Evolutionary conservation across 768 basidiomycete species (phyloP), one percentile per base, ranked within the genome.

Genomic region (Kwoniella pini): DNA sequence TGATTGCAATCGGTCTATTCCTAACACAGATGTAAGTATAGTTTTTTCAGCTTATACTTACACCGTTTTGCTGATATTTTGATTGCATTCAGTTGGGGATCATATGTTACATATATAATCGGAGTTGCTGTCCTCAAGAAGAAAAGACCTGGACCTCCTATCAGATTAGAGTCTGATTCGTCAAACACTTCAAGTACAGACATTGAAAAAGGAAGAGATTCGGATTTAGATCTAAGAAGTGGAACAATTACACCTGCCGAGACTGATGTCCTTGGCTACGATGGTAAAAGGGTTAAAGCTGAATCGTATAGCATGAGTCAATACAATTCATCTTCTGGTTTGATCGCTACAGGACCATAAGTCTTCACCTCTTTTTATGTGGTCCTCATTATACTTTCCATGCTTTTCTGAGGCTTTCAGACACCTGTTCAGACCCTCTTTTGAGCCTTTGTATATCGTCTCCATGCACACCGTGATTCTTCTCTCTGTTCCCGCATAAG

Each of bases 11-110:
- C 9, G 70, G 65, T 4, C 58, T 72, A 7, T 36, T 72, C 31
- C 40, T 62, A 17, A 72, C 70, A 28, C 70, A 72, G 42, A 45
- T 69, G 70, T 72, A 42, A 63, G 69, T 65, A 3, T 33, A n/a
- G n/a, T 12, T 7, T 9, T 56, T 7, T 36, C 13, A 28, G 22
- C 30, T 17, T 40, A 11, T 3, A 28, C 4, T 21, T 15, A 12
- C 15, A n/a, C 5, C 24, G n/a, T 46, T 21, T 19, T n/a, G 54
- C 22, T 55, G 44, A 49, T 31, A 4, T 26, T 17, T 4, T 21
- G 19, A 19, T 15, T 31, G n/a, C n/a, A n/a, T 43, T 12, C 40
- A 70, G 69, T 13, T 70, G 69, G 69, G 69, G 69, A 31, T 64
- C 65, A 22, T 70, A 60, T 27, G 63, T 67, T 12, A 70, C 69